Base-by-base conservation (phyloP, 345 rosid species). In the Salix exigua region DNA sequence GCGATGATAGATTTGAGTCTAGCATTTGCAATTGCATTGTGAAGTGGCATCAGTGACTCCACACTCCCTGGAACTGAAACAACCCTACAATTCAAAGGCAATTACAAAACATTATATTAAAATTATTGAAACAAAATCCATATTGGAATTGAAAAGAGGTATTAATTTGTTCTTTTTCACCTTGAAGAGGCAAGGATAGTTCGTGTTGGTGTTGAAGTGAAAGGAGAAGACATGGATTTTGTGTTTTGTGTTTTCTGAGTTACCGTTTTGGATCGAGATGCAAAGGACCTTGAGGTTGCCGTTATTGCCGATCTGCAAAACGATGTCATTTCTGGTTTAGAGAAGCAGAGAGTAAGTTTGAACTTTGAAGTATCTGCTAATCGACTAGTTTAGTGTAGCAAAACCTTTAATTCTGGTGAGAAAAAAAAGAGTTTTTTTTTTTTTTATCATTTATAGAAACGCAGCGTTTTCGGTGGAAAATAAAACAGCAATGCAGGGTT, bases 11-110 rank as follows among this genome's bases (percentile, higher is more conserved):
- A 94, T 67, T 60, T 81, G 63, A 94, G 94, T 73, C 96, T 80
- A 82, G 98, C 91, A 81, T 94, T 88, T 61, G 98, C 97, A 82
- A 85, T 83, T 68, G 91, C 91, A 78, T 90, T 91, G 80, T 94
- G 97, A 68, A 94, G 88, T 8, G 97, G 97, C 85, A 92, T 79
- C 87, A 95, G 76, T 38, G 97, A 88, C 51, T 91, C 97, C 70
- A 89, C 87, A 30, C 89, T 78, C 16, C 91, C 97, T 80, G 92
- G 71, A 68, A 74, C 90, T 66, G 92, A 90, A 48, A 90, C 72
- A 60, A 86, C 83, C 89, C 97, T 91, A 19, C n/a, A 67, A 73
- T 60, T 25, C 12, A 28, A 40, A 21, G n/a, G 1, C 71, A 28
- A 25, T n/a, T 25, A 26, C n/a, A 62, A 37, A 4, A 38, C 19